Evolutionary conservation across 768 basidiomycete species (phyloP), one percentile per base, ranked within the genome.

Genomic region (Inosperma sp.): DNA sequence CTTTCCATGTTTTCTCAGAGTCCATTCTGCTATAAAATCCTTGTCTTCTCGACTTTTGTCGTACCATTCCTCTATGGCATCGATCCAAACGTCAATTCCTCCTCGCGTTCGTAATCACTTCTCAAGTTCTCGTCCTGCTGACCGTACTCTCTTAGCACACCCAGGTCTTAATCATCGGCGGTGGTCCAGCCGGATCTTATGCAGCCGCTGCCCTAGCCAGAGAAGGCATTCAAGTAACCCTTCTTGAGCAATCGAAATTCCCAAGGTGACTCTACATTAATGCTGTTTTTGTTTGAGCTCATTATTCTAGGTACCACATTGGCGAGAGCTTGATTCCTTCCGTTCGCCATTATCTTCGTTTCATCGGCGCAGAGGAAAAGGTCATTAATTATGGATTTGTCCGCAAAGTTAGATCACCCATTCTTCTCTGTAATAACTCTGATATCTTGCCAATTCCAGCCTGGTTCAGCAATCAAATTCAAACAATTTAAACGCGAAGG

Each of bases 401-500:
- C 9, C 62, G 60, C 46, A 83, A 82, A 73, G 81, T 77, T 49
- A 37, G 46, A 51, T 30, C 19, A 22, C 27, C 3, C 31, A 12
- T 30, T 41, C 12, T 19, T 22, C 9, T 10, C 48, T 52, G 13
- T 25, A 25, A 26, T 31, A 2, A 9, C 43, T 13, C 33, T 48
- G 26, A 48, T 53, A 25, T 45, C 30, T 13, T 16, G 44, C 16
- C 37, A n/a, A 27, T 16, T 34, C 19, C 55, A 82, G 80, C 80
- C 79, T 40, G 82, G 81, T 27, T 78, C 81, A 54, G 79, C 79
- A 21, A 77, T 82, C 54, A 82, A 82, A 63, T 79, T 82, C 59
- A 81, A 81, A 57, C 79, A 81, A 57, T 78, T 67, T 59, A 82
- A 82, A 62, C 75, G 76, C n/a, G 81, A 82, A 71, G 81, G 80